Percentiles rank a stretch among this genome's conserved stretches.
These are phyloP conservation scores for Tanozyma kutaoensis DNA, from an alignment of 805 yeast species.

Conservation along the genomic window DNA sequence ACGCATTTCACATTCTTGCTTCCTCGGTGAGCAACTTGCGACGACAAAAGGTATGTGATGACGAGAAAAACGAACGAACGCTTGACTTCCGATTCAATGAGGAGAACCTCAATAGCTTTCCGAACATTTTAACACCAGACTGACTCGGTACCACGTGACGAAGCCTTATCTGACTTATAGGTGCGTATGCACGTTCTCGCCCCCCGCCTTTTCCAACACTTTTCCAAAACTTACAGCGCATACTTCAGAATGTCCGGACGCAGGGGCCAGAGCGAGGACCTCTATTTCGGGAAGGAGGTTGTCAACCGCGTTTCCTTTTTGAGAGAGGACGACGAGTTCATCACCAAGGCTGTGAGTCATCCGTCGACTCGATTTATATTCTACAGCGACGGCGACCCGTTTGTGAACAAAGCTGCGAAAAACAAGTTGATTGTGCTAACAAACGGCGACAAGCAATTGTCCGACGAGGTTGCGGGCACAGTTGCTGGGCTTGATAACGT, in stretches of 20 bases:
- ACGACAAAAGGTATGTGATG: too few species aligned
- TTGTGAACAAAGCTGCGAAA: conserved; percentile 13
- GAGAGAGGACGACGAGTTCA: conserved; percentile 40
- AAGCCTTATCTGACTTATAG: too few species aligned
- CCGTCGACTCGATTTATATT: conserved; percentile 38
- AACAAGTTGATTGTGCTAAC: conserved; percentile 20
- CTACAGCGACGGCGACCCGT: conserved; percentile 17
- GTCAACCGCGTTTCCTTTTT: conserved; percentile 55
- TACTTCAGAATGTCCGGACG: too few species aligned
- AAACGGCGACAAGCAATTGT: conserved; percentile 20
- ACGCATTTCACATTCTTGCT: too few species aligned
- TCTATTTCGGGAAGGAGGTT: conserved; percentile 35
- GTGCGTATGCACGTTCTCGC: too few species aligned
- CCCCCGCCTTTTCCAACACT: too few species aligned
- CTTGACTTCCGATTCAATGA: conserved; percentile 2
- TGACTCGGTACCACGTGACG: too few species aligned
- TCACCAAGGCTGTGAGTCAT: conserved; percentile 30
- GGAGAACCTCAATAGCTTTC: conserved; percentile 1
- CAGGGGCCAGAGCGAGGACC: too few species aligned
- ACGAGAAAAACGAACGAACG: too few species aligned
- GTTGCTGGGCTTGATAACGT: conserved; percentile 8
- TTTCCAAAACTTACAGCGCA: too few species aligned
- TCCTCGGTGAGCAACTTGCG: too few species aligned
- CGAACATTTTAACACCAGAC: conserved; percentile 1
- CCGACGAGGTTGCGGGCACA: conserved; percentile 5